A percentile compares a stretch with the other conserved stretches of the same genome.
Evolutionary conservation across 352 stramenopile genomes (phyloP).

Genomic region (Globisporangium nunn): DNA sequence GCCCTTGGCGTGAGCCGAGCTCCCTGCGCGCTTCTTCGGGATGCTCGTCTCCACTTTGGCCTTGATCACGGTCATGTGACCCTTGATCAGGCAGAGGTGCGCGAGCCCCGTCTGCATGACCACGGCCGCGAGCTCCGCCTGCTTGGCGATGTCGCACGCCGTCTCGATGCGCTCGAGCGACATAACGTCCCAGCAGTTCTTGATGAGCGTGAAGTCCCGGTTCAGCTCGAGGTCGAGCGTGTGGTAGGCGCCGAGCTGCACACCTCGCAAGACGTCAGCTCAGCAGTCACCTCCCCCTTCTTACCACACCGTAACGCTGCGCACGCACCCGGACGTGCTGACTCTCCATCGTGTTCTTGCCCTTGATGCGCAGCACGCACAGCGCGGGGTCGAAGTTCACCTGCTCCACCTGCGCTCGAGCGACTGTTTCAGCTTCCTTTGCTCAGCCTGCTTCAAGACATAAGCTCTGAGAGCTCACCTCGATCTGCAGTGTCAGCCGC

Average conservation of each 20-base stretch:
- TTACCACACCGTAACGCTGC: background rate
- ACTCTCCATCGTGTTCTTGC: constrained; percentile 92
- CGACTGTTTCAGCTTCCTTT: background rate
- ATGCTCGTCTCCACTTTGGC: constrained; percentile 95
- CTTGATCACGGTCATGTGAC: constrained; percentile 93
- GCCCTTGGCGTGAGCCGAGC: constrained; percentile 89
- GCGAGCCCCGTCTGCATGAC: constrained; percentile 95
- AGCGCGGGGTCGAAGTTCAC: constrained; percentile 95
- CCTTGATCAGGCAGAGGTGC: constrained; percentile 97
- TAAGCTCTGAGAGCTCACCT: constrained; percentile 23
- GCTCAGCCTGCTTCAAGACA: background rate
- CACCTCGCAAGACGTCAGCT: background rate
- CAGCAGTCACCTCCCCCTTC: background rate
- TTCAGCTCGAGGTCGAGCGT: constrained; percentile 96
- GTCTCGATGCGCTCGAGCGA: constrained; percentile 95
- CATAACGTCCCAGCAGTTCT: constrained; percentile 97
- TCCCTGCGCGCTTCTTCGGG: constrained; percentile 96
- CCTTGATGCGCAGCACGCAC: constrained; percentile 92
- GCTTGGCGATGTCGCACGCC: constrained; percentile 91
- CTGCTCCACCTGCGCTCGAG: constrained; percentile 79
- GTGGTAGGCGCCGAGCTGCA: constrained; percentile 95
- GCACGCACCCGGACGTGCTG: constrained; percentile 88
- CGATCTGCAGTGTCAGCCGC: constrained; percentile 93
- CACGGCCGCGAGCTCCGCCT: constrained; percentile 94
- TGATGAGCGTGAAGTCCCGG: constrained; percentile 94